A percentile compares a stretch with the other conserved stretches of the same genome.
Conservation (phyloP, 2,329 filamentous ascomycete genomes). For the Diaporthe caulivora region DNA sequence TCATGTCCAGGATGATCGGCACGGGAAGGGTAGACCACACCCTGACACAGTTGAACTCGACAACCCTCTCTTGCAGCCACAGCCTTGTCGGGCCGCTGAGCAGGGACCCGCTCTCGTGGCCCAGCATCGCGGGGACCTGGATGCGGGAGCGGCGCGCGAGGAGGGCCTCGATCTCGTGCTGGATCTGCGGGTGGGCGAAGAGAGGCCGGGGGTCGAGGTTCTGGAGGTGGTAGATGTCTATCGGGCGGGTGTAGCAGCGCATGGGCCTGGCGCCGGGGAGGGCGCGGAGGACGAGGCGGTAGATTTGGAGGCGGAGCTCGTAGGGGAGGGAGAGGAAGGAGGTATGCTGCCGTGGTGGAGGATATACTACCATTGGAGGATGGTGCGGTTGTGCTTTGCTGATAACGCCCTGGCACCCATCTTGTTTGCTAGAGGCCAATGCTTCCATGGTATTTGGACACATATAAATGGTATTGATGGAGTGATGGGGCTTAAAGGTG, state of each 20-base stretch:
- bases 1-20: slow-evolving; percentile 9
- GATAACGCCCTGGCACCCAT: not conserved
- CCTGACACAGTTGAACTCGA: not conserved
- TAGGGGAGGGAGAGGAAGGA: not conserved
- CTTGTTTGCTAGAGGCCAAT: not conserved
- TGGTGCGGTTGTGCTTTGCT: not conserved
- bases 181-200: not conserved
- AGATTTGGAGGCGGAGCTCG: not conserved
- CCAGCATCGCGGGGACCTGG: not conserved
- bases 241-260: not conserved
- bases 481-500: no score
- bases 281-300: slow-evolving; percentile 11
- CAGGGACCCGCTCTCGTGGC: not conserved
- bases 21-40: not conserved
- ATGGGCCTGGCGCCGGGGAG: slow-evolving; percentile 4
- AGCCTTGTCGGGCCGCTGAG: not conserved
- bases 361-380: no score
- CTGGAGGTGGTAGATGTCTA: not conserved
- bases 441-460: no score
- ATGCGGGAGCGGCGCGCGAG: not conserved
- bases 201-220: not conserved
- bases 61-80: not conserved
- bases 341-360: not conserved
- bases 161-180: not conserved
- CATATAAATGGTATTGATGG: no score